These are phyloP conservation scores for Erodium trifolium DNA, from an alignment of 441 rosid species.

Conservation along the genomic window DNA sequence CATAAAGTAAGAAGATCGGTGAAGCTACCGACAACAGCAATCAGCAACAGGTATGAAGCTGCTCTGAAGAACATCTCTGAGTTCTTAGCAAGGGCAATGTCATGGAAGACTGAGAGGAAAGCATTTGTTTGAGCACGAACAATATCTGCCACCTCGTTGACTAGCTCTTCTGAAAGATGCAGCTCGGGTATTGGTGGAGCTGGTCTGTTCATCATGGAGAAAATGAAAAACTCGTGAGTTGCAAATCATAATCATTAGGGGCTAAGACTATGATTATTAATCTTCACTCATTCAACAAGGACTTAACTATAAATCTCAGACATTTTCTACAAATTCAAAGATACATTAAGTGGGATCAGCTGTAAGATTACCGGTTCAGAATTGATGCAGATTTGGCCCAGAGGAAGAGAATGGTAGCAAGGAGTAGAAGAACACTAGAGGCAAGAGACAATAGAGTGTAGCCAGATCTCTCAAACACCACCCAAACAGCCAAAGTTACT, in stretches of 20 bases:
- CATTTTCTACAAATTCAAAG: background rate
- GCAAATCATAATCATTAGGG: no score
- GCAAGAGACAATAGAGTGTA: conserved; percentile 74
- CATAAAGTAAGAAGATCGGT: conserved; percentile 66
- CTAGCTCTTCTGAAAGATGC: conserved; percentile 59
- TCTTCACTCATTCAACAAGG: background rate
- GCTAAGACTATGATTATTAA: no score
- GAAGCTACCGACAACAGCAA: conserved; percentile 53
- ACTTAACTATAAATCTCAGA: background rate
- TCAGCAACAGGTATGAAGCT: conserved; percentile 48
- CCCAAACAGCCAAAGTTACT: conserved; percentile 67
- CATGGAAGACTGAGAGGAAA: conserved; percentile 51
- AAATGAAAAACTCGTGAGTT: background rate
- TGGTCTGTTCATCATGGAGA: conserved; percentile 40
- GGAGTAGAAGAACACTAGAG: conserved; percentile 84
- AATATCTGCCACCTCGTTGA: conserved; percentile 36
- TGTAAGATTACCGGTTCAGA: conserved; percentile 54
- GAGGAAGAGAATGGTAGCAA: conserved; percentile 59
- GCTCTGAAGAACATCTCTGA: conserved; percentile 49
- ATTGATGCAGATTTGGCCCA: conserved; percentile 96
- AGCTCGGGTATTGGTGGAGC: conserved; percentile 75
- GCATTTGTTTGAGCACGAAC: conserved; percentile 41
- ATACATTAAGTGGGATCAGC: background rate
- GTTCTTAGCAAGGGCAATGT: conserved; percentile 72
- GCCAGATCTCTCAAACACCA: conserved; percentile 76